A percentile compares a stretch with the other conserved stretches of the same genome.
phyloP scores from a whole-genome alignment of 2,329 filamentous ascomycete species.

The Aspergillus phoenicis region DNA sequence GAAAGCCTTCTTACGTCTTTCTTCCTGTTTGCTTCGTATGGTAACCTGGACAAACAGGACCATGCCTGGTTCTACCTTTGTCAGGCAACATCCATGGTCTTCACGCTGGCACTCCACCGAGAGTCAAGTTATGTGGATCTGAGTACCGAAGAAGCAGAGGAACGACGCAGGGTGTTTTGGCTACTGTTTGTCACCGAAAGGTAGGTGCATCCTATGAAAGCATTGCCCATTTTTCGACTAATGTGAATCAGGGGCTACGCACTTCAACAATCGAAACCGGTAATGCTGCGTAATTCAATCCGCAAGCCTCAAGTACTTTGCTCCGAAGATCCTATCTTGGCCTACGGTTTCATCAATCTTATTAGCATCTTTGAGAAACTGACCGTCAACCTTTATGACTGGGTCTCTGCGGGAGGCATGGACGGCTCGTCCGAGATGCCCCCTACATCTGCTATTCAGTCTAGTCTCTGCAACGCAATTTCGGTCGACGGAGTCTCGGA shows the following conservation, averaged over 20 bases:
- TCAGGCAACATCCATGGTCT: constrained; percentile 70
- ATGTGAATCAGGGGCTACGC: constrained; percentile 63
- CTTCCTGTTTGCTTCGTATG: constrained; percentile 74
- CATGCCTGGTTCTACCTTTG: constrained; percentile 79
- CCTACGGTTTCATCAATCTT: constrained; percentile 45
- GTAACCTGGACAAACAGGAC: constrained; percentile 71
- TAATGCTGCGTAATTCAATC: constrained; percentile 71
- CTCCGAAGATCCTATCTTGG: constrained; percentile 55
- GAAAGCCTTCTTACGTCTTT: constrained; percentile 67
- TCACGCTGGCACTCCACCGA: constrained; percentile 47
- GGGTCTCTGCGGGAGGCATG: constrained; percentile 39
- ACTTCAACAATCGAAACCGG: constrained; percentile 68
- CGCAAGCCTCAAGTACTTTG: constrained; percentile 62
- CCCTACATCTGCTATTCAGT: constrained; percentile 50
- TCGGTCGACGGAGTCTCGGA: constrained; percentile 62
- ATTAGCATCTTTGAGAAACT: constrained; percentile 45
- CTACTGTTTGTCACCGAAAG: constrained; percentile 71
- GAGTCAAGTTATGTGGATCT: constrained; percentile 54
- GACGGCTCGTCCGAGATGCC: constrained; percentile 34
- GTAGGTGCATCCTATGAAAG: constrained; percentile 41
- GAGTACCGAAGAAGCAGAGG: constrained; percentile 58
- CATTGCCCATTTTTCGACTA: background rate
- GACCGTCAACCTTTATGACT: constrained; percentile 41
- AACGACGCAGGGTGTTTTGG: constrained; percentile 71
- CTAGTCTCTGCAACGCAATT: constrained; percentile 55